phyloP scores from a whole-genome alignment of 2,329 filamentous ascomycete species.

The Ilyonectria sp. region DNA sequence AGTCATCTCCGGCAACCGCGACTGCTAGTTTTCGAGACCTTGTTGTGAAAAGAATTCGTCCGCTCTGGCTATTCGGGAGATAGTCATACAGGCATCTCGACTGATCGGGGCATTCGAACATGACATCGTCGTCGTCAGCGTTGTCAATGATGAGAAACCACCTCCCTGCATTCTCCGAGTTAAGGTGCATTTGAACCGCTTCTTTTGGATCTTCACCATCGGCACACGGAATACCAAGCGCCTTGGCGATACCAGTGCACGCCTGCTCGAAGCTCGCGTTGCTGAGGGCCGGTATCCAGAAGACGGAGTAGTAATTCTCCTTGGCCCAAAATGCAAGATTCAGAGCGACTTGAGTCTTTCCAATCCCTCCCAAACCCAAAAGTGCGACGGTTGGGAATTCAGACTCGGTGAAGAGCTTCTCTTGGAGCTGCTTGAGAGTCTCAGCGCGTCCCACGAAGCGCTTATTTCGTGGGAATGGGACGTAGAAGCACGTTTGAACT shows the following conservation, averaged over 20 bases:
- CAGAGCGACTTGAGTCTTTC: constrained; percentile 35
- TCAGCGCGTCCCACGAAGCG: neutral
- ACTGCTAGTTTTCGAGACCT: constrained; percentile 45
- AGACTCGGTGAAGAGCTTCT: neutral
- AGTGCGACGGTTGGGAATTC: neutral
- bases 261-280: constrained; percentile 53
- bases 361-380: neutral
- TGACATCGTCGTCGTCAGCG: constrained; percentile 54
- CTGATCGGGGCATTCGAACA: constrained; percentile 36
- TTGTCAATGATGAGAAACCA: constrained; percentile 62
- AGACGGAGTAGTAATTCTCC: constrained; percentile 42
- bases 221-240: neutral
- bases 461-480: neutral
- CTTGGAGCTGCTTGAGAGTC: neutral
- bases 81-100: neutral
- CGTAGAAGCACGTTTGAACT: neutral
- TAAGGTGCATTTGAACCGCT: constrained; percentile 38
- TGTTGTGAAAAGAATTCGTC: constrained; percentile 56
- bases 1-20: neutral
- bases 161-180: constrained; percentile 44
- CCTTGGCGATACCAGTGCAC: constrained; percentile 39
- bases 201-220: neutral
- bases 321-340: constrained; percentile 35
- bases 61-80: constrained; percentile 52
- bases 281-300: constrained; percentile 52